Percentiles rank a stretch among this genome's conserved stretches.
These are phyloP conservation scores for Asterochloris erici DNA, from an alignment of 139 green algal species.

Conservation along the genomic window DNA sequence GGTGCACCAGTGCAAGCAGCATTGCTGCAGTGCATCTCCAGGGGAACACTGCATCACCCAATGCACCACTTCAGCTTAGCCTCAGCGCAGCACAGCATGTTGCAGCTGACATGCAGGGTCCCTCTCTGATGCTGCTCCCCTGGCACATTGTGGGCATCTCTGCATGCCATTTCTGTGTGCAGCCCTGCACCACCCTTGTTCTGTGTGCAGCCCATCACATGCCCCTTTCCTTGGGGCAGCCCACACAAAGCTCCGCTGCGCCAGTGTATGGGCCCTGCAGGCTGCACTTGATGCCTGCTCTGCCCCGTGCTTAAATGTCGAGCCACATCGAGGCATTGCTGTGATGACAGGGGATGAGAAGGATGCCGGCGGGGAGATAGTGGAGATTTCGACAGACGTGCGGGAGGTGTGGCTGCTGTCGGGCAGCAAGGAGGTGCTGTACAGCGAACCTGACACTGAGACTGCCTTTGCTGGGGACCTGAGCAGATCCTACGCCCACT, in stretches of 20 bases:
- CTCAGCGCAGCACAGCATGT: neutral
- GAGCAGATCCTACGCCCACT: conserved; percentile 21
- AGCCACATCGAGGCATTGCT: neutral
- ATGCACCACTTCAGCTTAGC: neutral
- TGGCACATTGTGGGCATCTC: neutral
- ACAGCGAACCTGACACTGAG: neutral
- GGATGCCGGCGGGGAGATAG: conserved; percentile 18
- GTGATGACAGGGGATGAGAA: conserved; percentile 9
- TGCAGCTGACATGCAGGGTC: too few relatives aligned
- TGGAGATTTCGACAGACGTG: conserved; percentile 8
- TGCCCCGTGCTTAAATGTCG: neutral
- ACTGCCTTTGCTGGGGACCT: conserved; percentile 15
- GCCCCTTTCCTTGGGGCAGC: too few relatives aligned
- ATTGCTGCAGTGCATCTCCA: neutral
- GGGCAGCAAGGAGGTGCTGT: conserved; percentile 14
- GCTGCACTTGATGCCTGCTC: neutral
- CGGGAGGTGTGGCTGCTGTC: conserved; percentile 20
- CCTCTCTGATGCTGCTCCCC: neutral
- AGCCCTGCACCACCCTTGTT: neutral
- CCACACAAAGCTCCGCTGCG: neutral
- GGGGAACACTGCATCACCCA: neutral
- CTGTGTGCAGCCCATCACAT: too few relatives aligned
- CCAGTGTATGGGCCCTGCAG: too few relatives aligned
- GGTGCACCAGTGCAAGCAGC: neutral
- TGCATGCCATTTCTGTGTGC: neutral